Base-by-base conservation (phyloP, 1,284 basidiomycete species). In the Lentinula novae-zelandiae region DNA sequence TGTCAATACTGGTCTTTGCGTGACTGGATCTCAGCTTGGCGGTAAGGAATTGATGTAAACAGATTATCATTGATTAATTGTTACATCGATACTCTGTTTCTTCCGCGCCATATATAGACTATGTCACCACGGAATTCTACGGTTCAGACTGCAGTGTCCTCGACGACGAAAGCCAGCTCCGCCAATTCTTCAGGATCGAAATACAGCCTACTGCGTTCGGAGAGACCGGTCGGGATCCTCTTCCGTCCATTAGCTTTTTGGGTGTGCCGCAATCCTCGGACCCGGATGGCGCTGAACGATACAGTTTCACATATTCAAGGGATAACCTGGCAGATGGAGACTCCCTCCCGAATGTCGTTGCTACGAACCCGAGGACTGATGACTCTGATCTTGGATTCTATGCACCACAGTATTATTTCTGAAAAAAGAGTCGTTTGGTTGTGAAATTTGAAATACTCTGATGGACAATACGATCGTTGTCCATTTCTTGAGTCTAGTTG, bases 21-120 rank as follows among this genome's bases (percentile, higher is more conserved):
- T 54, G 13, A 54, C 53, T 42, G 53, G 33, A 40, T 54, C 52
- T 40, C 52, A 53, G 22, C 52, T 53, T 39, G 52, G 52, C 52
- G 53, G 53, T 54, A 40, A 40, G 53, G 27, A 27, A 27, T 27
- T 27, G 5, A 53, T 53, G 9, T 27, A 17, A 5, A 27, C 27
- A 27, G 27, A 27, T 27, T 27, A 27, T 27, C 27, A 27, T 27
- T 27, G 27, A 27, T 4, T 27, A 4, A 27, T 3, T 27, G 27
- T 27, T 27, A 3, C 27, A 27, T 27, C 27, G 27, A 27, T 27
- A 27, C 27, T 27, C 27, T 27, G 27, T 27, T 27, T 27, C 27
- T 27, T 27, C 27, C 27, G 27, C 27, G 3, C 27, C 27, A 27
- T 54, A 12, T n/a, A 31, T 22, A 54, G 53, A 54, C 36, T 54